Percentiles rank a stretch among this genome's conserved stretches.
Conservation (phyloP, 176 grass and related monocot species). For the Carex myosuroides region DNA sequence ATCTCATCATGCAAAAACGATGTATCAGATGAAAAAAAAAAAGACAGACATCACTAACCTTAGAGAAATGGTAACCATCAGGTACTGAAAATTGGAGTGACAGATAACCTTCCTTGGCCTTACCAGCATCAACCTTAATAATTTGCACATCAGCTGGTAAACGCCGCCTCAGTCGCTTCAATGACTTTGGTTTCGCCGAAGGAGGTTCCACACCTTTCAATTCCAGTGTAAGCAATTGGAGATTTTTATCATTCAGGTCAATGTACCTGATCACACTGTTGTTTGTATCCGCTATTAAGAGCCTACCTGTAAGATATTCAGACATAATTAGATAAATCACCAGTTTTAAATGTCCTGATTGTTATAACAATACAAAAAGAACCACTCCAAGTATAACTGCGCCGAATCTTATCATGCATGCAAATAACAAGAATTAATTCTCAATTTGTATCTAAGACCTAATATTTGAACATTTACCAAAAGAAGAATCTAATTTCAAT, state of each 20-base stretch:
- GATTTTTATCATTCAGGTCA: constrained; percentile 57
- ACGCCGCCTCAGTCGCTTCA: constrained; percentile 61
- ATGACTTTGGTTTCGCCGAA: constrained; percentile 52
- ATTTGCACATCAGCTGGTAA: constrained; percentile 70
- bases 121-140: constrained; percentile 76
- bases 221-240: constrained; percentile 60
- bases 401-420: background rate
- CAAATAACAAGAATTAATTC: background rate
- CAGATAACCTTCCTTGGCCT: constrained; percentile 64
- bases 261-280: constrained; percentile 79
- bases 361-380: background rate
- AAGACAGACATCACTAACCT: constrained; percentile 42
- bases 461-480: background rate
- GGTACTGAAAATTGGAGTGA: constrained; percentile 71
- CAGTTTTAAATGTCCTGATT: background rate
- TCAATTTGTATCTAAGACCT: background rate
- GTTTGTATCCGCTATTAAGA: constrained; percentile 98
- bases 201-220: constrained; percentile 68
- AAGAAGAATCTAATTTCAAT: background rate
- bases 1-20: background rate
- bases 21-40: constrained; percentile 5
- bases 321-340: background rate
- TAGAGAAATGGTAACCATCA: constrained; percentile 96
- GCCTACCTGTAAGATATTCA: constrained; percentile 64
- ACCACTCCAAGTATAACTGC: background rate